Conservation (phyloP, 2,329 filamentous ascomycete species). For the Ophiostoma quercus region DNA sequence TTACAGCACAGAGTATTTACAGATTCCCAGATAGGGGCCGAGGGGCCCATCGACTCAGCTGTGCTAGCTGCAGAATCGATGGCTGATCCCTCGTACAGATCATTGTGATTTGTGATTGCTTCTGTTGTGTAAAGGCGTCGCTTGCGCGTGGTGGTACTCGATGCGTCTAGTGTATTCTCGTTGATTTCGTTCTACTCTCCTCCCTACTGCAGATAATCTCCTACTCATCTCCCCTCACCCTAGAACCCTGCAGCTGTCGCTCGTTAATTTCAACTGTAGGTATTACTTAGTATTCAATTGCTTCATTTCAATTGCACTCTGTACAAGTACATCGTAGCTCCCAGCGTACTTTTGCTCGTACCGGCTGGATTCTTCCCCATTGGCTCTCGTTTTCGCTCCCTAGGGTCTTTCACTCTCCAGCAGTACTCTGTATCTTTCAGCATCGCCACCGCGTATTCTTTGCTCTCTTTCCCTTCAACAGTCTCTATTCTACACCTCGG, state of each 20-base stretch:
- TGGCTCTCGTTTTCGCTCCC: background rate
- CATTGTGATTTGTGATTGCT: background rate
- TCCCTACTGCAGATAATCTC: background rate
- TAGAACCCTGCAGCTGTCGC: constrained; percentile 7
- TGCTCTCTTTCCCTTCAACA: too few species aligned
- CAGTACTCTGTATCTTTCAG: background rate
- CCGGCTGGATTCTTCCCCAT: background rate
- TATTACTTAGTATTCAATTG: too few species aligned
- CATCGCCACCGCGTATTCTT: too few species aligned
- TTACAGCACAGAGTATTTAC: too few species aligned
- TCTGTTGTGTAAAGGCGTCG: background rate
- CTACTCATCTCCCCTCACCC: background rate
- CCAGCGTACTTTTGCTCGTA: background rate
- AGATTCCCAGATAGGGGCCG: too few species aligned
- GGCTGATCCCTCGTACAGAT: background rate
- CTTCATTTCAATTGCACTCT: too few species aligned
- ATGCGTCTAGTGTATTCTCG: background rate
- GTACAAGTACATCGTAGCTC: too few species aligned
- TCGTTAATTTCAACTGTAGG: background rate
- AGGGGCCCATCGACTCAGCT: background rate
- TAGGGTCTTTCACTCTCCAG: background rate
- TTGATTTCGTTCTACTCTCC: background rate
- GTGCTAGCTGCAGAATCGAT: constrained; percentile 1
- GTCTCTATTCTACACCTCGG: background rate
- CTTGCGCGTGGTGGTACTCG: background rate